Percentiles rank a stretch among this genome's conserved stretches.
phyloP scores from a whole-genome alignment of 768 basidiomycete species.

The Trametes punicea region DNA sequence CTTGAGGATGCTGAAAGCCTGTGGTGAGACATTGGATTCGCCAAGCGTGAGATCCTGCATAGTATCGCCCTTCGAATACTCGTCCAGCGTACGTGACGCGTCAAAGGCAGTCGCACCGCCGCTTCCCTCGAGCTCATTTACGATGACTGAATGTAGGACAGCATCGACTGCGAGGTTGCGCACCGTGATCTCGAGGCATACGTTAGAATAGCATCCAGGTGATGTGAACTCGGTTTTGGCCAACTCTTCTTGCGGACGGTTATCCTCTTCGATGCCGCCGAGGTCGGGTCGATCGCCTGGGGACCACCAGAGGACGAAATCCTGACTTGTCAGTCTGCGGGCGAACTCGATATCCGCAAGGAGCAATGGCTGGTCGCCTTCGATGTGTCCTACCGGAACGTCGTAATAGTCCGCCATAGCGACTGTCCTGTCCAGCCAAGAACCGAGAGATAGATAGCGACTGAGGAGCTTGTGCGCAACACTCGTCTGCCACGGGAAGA shows the following conservation, averaged over 20 bases:
- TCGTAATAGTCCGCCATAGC: constrained; percentile 89
- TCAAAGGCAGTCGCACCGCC: constrained; percentile 94
- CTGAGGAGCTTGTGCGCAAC: constrained; percentile 80
- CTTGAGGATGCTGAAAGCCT: constrained; percentile 83
- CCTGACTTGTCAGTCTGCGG: constrained; percentile 79
- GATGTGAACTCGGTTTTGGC: constrained; percentile 81
- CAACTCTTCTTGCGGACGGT: constrained; percentile 69
- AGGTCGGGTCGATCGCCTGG: constrained; percentile 84
- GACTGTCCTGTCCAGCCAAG: constrained; percentile 77
- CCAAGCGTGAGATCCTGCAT: constrained; percentile 76
- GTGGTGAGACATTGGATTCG: constrained; percentile 83
- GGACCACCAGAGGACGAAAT: constrained; percentile 97
- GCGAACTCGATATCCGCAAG: constrained; percentile 91
- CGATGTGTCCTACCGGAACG: constrained; percentile 88
- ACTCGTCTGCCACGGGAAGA: constrained; percentile 86
- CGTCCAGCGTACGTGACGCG: constrained; percentile 86
- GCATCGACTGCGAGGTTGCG: constrained; percentile 93
- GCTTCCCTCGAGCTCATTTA: constrained; percentile 96
- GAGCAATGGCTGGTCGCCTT: constrained; percentile 84
- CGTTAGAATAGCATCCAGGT: constrained; percentile 88
- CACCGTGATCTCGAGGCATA: constrained; percentile 85
- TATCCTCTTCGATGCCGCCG: constrained; percentile 90
- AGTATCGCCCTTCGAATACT: constrained; percentile 72
- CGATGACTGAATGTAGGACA: constrained; percentile 87
- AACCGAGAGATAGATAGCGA: constrained; percentile 74